Conservation (phyloP, 2,329 filamentous ascomycete species). For the Phialophora chinensis region DNA sequence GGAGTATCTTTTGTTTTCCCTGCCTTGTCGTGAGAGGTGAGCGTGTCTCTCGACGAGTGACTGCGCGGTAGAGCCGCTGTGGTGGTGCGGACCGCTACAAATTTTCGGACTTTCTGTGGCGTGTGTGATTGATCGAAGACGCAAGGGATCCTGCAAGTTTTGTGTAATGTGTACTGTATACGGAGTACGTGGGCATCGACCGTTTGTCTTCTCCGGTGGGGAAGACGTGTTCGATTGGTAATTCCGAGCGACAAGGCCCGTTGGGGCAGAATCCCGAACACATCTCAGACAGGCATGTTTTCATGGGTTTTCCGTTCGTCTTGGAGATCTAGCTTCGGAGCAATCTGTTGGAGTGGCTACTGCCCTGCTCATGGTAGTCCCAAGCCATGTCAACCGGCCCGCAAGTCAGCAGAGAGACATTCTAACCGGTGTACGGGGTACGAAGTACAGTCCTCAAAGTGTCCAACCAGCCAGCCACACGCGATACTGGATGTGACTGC, state of each 20-base stretch:
- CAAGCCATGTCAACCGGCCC: too few relatives aligned
- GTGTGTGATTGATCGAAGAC: not conserved
- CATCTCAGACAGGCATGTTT: not conserved
- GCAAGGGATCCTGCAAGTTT: not conserved
- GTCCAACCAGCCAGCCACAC: too few relatives aligned
- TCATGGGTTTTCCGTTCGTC: not conserved
- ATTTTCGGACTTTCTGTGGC: not conserved
- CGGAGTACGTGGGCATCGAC: not conserved
- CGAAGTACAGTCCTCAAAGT: too few relatives aligned
- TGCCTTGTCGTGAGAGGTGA: not conserved
- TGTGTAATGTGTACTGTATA: not conserved
- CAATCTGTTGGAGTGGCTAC: not conserved
- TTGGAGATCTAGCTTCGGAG: not conserved
- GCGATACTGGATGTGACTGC: too few relatives aligned
- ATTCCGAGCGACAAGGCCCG: not conserved
- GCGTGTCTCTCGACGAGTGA: not conserved
- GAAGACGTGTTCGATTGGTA: not conserved
- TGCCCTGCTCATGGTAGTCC: too few relatives aligned
- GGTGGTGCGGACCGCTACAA: not conserved
- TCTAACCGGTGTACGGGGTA: not conserved
- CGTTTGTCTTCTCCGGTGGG: not conserved
- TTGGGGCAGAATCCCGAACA: not conserved
- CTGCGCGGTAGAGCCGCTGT: not conserved
- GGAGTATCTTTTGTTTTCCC: too few relatives aligned
- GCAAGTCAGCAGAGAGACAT: not conserved